Conservation (phyloP, 2,329 filamentous ascomycete genomes). For the Waltergamsia citrina region DNA sequence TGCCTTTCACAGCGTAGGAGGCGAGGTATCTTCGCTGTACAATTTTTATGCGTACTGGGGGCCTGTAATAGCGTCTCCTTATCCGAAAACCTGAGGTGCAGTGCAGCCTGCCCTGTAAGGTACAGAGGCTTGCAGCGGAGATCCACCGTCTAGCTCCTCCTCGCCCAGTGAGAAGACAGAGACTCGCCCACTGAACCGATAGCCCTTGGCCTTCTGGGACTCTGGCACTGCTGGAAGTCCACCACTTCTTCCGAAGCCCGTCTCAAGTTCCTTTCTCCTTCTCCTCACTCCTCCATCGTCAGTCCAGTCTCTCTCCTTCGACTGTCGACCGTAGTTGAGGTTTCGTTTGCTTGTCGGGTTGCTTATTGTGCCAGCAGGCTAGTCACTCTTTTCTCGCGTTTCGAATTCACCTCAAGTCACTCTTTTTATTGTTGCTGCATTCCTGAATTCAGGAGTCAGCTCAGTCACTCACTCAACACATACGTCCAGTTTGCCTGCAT, state of each 20-base stretch:
- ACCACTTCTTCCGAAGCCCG: background rate
- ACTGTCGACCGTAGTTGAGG: conserved; percentile 23
- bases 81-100: too few relatives aligned
- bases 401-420: conserved; percentile 3
- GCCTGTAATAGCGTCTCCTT: too few relatives aligned
- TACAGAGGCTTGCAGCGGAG: too few relatives aligned
- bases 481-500: background rate
- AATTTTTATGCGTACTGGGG: too few relatives aligned
- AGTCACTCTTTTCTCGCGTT: conserved; percentile 41
- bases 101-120: too few relatives aligned
- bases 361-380: conserved; percentile 38
- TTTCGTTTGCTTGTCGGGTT: conserved; percentile 3
- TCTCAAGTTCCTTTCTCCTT: conserved; percentile 9
- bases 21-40: too few relatives aligned
- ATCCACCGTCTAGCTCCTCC: too few relatives aligned
- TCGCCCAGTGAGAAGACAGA: too few relatives aligned
- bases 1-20: too few relatives aligned
- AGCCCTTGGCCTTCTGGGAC: too few relatives aligned
- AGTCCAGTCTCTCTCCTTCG: conserved; percentile 16
- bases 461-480: conserved; percentile 1
- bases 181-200: too few relatives aligned
- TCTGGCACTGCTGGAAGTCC: too few relatives aligned
- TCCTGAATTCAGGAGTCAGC: background rate
- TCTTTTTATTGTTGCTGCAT: conserved; percentile 1
- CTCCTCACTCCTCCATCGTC: conserved; percentile 19